Conservation (phyloP, 768 basidiomycete species). For the Russula vinacea region DNA sequence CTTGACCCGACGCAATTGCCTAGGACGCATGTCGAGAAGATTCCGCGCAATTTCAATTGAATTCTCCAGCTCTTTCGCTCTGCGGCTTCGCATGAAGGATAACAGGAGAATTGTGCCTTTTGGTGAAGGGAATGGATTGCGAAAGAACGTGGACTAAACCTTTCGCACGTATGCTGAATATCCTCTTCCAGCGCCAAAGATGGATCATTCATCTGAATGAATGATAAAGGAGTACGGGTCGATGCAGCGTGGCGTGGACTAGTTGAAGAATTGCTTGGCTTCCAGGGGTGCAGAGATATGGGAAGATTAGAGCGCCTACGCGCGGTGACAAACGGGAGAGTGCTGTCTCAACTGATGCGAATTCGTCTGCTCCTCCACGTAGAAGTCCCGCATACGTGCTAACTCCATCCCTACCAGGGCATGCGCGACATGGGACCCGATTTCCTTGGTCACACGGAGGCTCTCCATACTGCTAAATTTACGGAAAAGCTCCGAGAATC, state of each 20-base stretch:
- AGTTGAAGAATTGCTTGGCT: not conserved
- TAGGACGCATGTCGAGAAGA: slow-evolving; percentile 2
- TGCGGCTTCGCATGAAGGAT: not conserved
- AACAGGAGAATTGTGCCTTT: not conserved
- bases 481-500: not conserved
- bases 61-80: not conserved
- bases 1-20: slow-evolving; percentile 1
- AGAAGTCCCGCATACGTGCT: not conserved
- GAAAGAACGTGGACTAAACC: not conserved
- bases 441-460: slow-evolving; percentile 6
- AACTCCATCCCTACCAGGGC: not conserved
- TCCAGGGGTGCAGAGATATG: not conserved
- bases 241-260: not conserved
- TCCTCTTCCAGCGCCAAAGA: slow-evolving; percentile 4
- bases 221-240: not conserved
- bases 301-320: not conserved
- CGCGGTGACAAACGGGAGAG: not conserved
- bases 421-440: not conserved
- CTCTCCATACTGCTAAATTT: not conserved
- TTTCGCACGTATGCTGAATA: not conserved
- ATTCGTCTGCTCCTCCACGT: not conserved
- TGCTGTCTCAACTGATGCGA: not conserved
- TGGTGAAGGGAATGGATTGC: slow-evolving; percentile 1
- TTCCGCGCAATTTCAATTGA: not conserved
- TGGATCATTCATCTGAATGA: not conserved